Evolutionary conservation across 2,329 filamentous ascomycete genomes (phyloP), one percentile per base, ranked within the genome.

Genomic region (Aureobasidium sp.): DNA sequence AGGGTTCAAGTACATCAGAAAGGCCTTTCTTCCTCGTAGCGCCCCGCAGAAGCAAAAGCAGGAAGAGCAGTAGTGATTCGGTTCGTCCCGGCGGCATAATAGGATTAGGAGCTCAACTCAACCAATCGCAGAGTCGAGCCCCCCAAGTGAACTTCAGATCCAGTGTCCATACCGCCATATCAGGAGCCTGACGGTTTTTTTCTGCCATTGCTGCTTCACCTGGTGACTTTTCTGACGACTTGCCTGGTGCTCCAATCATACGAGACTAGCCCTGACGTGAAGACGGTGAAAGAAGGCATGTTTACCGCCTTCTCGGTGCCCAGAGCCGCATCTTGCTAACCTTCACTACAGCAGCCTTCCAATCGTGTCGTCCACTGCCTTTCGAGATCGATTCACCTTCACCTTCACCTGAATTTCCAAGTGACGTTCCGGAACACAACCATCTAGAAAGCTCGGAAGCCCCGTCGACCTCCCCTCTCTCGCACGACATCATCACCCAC

Each of bases 51-150:
- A 55, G 52, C 52, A 55, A 55, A 55, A 55, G 52, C 52, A 55
- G 52, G 37, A 55, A 43, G 36, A 62, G 41, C 50, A 43, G 32
- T 44, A 62, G 52, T 39, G 39, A 56, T 24, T 50, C 60, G 60
- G 51, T 56, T 62, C 51, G 51, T 57, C 44, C 60, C 60, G 60
- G 13, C 41, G 48, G 59, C 37, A 24, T 41, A 15, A 61, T 55
- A 52, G 53, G 53, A 57, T 55, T 55, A 57, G 53, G 53, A 57
- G 53, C 53, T 46, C 39, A 46, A 57, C 41, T 26, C 61, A 63
- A 57, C 61, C 61, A 63, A 63, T 63, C 53, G 52, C 44, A 44
- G 53, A 39, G 27, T 48, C 41, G 27, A 62, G 51, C 60, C 60
- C 59, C 60, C 60, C 34, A 27, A 59, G 60, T 56, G 37, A 55